Evolutionary conservation across 768 basidiomycete genomes (phyloP).

Genomic region (Amanita phalloides): DNA sequence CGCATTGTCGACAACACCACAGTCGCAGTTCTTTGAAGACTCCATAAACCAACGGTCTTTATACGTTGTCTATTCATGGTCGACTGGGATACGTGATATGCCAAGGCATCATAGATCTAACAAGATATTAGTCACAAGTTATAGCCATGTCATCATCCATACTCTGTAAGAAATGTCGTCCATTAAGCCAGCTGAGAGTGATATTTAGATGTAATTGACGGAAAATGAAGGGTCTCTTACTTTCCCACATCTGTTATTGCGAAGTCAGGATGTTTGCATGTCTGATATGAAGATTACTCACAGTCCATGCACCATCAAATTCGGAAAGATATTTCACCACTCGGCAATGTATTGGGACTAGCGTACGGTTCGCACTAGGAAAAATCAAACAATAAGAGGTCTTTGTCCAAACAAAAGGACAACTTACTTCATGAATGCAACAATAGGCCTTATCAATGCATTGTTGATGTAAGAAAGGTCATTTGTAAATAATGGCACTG

Average conservation of each 20-base stretch:
- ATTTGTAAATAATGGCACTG: slow-evolving; percentile 82
- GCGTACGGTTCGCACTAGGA: slow-evolving; percentile 77
- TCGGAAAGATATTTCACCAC: slow-evolving; percentile 76
- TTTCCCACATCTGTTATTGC: slow-evolving; percentile 75
- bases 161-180: slow-evolving; percentile 85
- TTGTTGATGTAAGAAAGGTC: slow-evolving; percentile 89
- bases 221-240: slow-evolving; percentile 31
- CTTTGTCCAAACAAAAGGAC: background rate
- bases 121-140: slow-evolving; percentile 1
- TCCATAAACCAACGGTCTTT: slow-evolving; percentile 89
- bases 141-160: slow-evolving; percentile 5
- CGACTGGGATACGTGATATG: slow-evolving; percentile 86
- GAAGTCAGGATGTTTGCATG: slow-evolving; percentile 7
- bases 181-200: slow-evolving; percentile 74
- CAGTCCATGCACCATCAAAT: slow-evolving; percentile 96
- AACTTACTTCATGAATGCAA: slow-evolving; percentile 91
- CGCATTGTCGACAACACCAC: slow-evolving; percentile 75
- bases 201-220: slow-evolving; percentile 9
- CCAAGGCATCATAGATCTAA: slow-evolving; percentile 58
- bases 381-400: slow-evolving; percentile 1
- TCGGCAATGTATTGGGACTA: slow-evolving; percentile 89
- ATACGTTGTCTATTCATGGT: slow-evolving; percentile 81
- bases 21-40: slow-evolving; percentile 85
- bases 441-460: slow-evolving; percentile 89
- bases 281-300: slow-evolving; percentile 26